Evolutionary conservation across 164 flowering plant genomes (phyloP).

Genomic region (Kalanchoe fedtschenkoi): DNA sequence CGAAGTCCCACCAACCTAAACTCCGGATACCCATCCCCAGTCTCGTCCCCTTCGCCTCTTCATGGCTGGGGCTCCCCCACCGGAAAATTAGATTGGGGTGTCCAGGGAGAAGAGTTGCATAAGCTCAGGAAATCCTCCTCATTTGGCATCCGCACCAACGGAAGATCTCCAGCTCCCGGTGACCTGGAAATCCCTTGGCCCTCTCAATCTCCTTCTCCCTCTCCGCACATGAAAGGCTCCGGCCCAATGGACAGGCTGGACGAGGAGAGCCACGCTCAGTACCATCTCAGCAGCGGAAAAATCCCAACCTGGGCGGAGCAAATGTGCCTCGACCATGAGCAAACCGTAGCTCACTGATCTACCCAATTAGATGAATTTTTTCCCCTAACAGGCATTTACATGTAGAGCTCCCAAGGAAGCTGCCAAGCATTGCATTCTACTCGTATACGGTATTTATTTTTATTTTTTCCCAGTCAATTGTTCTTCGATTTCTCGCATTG

Average conservation of each 20-base stretch:
- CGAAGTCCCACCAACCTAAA: constrained; percentile 21
- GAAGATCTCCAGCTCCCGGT: not conserved
- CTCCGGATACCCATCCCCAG: constrained; percentile 24
- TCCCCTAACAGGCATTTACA: not conserved
- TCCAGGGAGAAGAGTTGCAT: constrained; percentile 37
- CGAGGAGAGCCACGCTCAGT: constrained; percentile 25
- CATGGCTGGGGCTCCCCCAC: constrained; percentile 44
- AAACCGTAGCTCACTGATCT: constrained; percentile 30
- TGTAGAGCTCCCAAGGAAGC: constrained; percentile 10
- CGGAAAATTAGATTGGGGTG: constrained; percentile 46
- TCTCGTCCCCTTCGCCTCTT: constrained; percentile 14
- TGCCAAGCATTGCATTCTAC: not conserved
- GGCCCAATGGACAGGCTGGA: constrained; percentile 9
- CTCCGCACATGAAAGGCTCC: constrained; percentile 12
- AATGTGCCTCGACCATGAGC: constrained; percentile 54
- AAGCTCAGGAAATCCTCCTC: constrained; percentile 44
- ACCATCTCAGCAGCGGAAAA: constrained; percentile 20
- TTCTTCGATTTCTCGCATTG: not conserved
- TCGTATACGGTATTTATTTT: no score
- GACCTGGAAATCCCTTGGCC: constrained; percentile 49
- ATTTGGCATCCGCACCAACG: constrained; percentile 36
- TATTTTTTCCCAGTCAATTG: no score
- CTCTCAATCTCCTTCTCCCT: constrained; percentile 44
- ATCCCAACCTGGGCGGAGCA: constrained; percentile 49
- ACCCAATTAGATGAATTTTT: not conserved